Base-by-base conservation (phyloP, 2,329 filamentous ascomycete genomes). In the Hypomyces perniciosus region DNA sequence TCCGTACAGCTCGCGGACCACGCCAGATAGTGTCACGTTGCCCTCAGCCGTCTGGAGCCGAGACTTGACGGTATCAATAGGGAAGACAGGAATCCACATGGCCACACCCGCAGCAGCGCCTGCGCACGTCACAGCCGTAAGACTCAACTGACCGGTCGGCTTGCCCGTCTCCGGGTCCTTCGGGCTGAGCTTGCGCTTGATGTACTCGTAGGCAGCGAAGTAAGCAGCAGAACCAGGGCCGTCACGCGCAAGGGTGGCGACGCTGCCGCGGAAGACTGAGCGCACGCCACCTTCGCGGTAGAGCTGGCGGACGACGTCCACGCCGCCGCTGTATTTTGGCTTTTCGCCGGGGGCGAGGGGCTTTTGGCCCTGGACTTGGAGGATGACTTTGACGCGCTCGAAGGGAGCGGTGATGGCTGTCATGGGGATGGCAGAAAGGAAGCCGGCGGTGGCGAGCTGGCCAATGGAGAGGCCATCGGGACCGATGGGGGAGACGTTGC, bases 81-180 rank as follows among this genome's bases (percentile, higher is more conserved):
- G 93, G 80, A 99, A 99, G 39, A 99, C 91, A 48, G 93, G 91
- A 59, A 96, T 93, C 93, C 93, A 99, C 93, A 99, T 99, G 56
- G 93, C 93, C 28, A 99, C 82, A 64, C 93, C 93, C 0, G 93
- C 93, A 4, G 85, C 88, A 56, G 88, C 93, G 61, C 93, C 93
- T 2, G 93, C 93, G 29, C 83, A 80, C 61, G 91, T 89, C 51
- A 99, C 80, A 8, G 93, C 93, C 2, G 81, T 74, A 56, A 99
- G 75, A 62, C 86, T 92, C 52, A 97, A 72, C 61, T 93, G 77
- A 39, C 90, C 91, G 4, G 77, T 81, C 2, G 87, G 80, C 64
- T 85, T 83, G 27, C 89, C 90, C 0, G 79, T 81, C 13, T 78
- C 72, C 3, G 82, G 83, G 62, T 96, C 90, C 63, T 87, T 81